Evolutionary conservation across 2,329 filamentous ascomycete species (phyloP).

Genomic region (Verticillium albo-atrum): DNA sequence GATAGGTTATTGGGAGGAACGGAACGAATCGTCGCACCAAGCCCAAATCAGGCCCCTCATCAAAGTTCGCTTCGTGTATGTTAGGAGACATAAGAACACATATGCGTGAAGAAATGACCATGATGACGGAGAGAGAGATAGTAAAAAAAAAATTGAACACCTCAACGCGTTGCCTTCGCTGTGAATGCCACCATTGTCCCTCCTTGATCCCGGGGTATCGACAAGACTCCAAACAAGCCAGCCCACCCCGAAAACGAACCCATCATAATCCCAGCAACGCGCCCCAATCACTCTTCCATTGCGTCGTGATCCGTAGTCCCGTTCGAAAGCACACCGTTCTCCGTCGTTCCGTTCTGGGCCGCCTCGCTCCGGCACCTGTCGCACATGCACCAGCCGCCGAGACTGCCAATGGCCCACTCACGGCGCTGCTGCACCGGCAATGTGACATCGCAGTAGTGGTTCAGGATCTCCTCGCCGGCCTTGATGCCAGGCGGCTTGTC

Average conservation of each 20-base stretch:
- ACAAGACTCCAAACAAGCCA: not conserved
- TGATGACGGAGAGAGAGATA: not conserved
- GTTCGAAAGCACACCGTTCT: not conserved
- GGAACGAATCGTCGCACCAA: not conserved
- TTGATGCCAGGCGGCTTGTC: constrained; percentile 56
- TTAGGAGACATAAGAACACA: not conserved
- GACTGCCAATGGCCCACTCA: constrained; percentile 82
- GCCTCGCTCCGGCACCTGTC: constrained; percentile 73
- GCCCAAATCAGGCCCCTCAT: not conserved
- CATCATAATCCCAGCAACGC: not conserved
- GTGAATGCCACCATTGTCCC: not conserved
- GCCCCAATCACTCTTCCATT: not conserved
- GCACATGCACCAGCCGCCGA: constrained; percentile 89
- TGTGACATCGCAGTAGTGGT: constrained; percentile 89
- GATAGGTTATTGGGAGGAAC: not conserved
- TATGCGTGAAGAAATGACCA: not conserved
- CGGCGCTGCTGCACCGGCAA: constrained; percentile 74
- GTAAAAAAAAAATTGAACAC: not conserved
- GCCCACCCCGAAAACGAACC: not conserved
- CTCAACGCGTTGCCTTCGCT: not conserved
- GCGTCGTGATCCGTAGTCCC: not conserved
- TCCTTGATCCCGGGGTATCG: not conserved
- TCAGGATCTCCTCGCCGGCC: constrained; percentile 79
- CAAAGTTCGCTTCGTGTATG: not conserved
- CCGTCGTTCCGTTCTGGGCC: constrained; percentile 11